Evolutionary conservation across 192 early-diverging fungal genomes (phyloP).

Genomic region (Anaeromyces robustus): DNA sequence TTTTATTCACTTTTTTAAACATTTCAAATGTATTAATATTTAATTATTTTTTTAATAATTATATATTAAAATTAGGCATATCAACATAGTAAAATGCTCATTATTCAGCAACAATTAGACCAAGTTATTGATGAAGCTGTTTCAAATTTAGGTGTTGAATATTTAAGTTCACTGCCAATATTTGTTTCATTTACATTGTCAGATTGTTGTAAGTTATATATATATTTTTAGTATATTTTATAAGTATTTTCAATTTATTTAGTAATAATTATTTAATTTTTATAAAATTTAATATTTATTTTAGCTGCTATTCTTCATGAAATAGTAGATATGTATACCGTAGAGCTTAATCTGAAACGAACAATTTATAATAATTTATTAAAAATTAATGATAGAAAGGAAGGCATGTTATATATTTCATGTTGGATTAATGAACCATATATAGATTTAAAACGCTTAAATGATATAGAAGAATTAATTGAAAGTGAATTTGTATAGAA

Average conservation of each 20-base stretch:
- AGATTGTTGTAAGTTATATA: background rate
- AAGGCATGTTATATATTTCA: background rate
- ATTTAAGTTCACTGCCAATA: background rate
- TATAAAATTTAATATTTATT: background rate
- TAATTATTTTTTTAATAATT: too few relatives aligned
- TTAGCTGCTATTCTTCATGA: background rate
- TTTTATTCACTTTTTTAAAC: too few relatives aligned
- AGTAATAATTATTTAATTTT: too few relatives aligned
- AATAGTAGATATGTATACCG: background rate
- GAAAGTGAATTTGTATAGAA: background rate
- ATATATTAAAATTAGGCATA: background rate
- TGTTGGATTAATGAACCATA: background rate
- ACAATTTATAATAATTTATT: background rate
- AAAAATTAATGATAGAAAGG: background rate
- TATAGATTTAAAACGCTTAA: background rate
- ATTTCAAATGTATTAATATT: too few relatives aligned
- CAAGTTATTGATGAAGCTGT: background rate
- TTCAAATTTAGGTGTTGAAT: background rate
- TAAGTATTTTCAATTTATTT: too few relatives aligned
- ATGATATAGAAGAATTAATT: background rate
- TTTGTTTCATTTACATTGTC: background rate
- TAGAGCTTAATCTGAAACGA: background rate
- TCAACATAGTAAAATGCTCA: background rate
- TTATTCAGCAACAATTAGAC: background rate
- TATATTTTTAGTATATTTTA: too few relatives aligned